A percentile compares a stretch with the other conserved stretches of the same genome.
Evolutionary conservation across 108 stramenopile species (phyloP).

Genomic region (Cyclotella cryptica): DNA sequence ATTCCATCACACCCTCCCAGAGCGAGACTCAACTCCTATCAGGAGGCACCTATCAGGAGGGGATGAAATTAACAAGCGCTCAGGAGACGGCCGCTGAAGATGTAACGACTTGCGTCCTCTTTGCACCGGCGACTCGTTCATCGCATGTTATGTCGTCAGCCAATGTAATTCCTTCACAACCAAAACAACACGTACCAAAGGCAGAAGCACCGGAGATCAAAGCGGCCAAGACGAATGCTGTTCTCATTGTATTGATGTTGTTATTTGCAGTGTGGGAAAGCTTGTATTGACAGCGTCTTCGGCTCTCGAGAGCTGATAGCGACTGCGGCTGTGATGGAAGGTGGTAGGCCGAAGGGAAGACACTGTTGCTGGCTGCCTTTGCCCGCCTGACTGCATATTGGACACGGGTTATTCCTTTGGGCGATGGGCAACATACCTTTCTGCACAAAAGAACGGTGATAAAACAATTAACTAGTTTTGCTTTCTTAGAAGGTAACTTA

Average conservation of each 20-base stretch:
- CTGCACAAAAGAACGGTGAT: background rate
- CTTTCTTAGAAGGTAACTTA: background rate
- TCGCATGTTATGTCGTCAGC: background rate
- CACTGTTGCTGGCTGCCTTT: too few relatives aligned
- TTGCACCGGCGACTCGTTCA: background rate
- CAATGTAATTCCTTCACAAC: background rate
- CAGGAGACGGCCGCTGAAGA: too few relatives aligned
- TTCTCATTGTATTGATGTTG: slow-evolving; percentile 68
- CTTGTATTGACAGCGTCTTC: background rate
- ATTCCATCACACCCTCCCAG: too few relatives aligned
- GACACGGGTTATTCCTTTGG: background rate
- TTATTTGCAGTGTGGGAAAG: background rate
- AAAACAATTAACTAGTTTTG: background rate
- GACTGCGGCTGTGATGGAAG: background rate
- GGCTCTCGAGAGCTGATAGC: background rate
- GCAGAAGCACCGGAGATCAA: slow-evolving; percentile 67
- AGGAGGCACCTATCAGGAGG: too few relatives aligned
- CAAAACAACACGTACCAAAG: slow-evolving; percentile 67
- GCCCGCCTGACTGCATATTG: background rate
- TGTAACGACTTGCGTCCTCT: background rate
- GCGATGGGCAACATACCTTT: background rate
- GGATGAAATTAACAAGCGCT: too few relatives aligned
- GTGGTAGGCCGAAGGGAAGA: background rate
- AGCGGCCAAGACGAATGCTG: slow-evolving; percentile 52
- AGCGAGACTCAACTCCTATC: too few relatives aligned